These are phyloP conservation scores for Ascochyta rabiei DNA, from an alignment of 2,329 filamentous ascomycete species.

Conservation along the genomic window DNA sequence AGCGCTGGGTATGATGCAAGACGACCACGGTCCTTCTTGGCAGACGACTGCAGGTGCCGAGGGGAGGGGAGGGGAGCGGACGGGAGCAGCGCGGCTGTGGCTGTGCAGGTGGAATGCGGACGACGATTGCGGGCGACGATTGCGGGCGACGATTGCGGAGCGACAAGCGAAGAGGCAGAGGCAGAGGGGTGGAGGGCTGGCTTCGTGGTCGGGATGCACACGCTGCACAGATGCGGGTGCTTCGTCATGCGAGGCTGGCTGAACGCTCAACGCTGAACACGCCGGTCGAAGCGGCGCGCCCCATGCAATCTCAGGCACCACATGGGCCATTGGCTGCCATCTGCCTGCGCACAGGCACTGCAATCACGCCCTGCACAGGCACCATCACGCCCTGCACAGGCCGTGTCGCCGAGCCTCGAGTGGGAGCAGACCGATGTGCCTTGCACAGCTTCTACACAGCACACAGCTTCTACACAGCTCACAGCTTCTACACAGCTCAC, in stretches of 20 bases:
- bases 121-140: conserved; percentile 2
- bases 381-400: neutral
- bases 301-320: conserved; percentile 15
- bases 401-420: neutral
- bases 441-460: too few species aligned
- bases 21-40: conserved; percentile 13
- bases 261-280: conserved; percentile 7
- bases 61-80: neutral
- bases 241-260: conserved; percentile 23
- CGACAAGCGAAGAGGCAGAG: too few species aligned
- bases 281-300: conserved; percentile 18
- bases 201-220: conserved; percentile 11
- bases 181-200: conserved; percentile 19
- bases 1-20: conserved; percentile 22
- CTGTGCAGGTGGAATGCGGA: conserved; percentile 10
- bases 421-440: too few species aligned
- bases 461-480: too few species aligned
- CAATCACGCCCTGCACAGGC: neutral
- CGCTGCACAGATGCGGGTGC: conserved; percentile 16
- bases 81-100: conserved; percentile 11
- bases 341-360: neutral
- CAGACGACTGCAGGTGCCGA: conserved; percentile 15
- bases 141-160: conserved; percentile 2
- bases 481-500: too few species aligned
- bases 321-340: neutral